Evolutionary conservation across 164 flowering plant species (phyloP).

Genomic region (Tetrastigma voinierianum): DNA sequence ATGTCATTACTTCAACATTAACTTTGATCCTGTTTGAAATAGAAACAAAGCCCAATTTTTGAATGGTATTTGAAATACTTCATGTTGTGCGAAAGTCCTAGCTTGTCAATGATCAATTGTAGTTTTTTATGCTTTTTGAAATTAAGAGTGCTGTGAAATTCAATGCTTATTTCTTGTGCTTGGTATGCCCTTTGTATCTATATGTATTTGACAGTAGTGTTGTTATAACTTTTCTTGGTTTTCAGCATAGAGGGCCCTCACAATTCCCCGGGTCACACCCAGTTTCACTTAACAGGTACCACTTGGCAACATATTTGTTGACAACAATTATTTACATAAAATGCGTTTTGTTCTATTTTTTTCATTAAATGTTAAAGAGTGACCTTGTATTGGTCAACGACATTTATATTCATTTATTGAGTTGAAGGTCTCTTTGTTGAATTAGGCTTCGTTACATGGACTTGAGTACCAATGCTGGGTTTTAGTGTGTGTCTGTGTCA

Average conservation of each 20-base stretch:
- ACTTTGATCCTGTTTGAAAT: not conserved
- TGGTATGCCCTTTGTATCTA: not conserved
- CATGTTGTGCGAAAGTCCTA: no score
- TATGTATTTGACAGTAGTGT: not conserved
- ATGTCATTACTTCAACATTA: not conserved
- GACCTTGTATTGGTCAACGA: not conserved
- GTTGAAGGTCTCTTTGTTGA: not conserved
- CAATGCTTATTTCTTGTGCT: not conserved
- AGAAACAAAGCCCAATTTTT: not conserved
- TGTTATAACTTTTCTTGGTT: conserved; percentile 1
- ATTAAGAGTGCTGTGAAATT: not conserved
- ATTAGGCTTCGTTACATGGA: no score
- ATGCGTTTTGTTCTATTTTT: not conserved
- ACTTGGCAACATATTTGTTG: not conserved
- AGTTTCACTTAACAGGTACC: conserved; percentile 88
- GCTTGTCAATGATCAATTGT: not conserved
- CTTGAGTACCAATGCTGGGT: no score
- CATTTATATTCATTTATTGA: not conserved
- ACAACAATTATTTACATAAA: not conserved
- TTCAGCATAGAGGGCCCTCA: conserved; percentile 55
- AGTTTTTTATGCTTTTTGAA: not conserved
- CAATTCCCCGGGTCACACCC: conserved; percentile 99
- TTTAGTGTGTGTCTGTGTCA: no score
- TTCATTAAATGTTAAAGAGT: not conserved
- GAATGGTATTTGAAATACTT: not conserved